Base-by-base conservation (phyloP, 129 eudicot genomes). In the Escallonia herrerae region DNA sequence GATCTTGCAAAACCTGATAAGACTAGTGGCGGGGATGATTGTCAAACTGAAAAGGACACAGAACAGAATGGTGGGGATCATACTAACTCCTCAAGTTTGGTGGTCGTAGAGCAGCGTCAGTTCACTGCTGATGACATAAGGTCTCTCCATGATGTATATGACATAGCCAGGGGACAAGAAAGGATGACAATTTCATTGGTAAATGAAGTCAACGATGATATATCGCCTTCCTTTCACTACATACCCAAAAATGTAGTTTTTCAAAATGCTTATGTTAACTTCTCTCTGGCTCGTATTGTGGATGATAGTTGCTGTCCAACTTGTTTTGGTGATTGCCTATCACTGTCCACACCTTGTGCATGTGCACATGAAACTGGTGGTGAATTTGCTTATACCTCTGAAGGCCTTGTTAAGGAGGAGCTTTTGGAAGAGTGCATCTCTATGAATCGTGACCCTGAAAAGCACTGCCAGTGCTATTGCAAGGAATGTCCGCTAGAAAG, bases 401-500 rank as follows among this genome's bases (percentile, higher is more conserved):
- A 93, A 3, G 99, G 99, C 11, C 83, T 93, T 63, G 91, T 84
- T 3, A 89, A 78, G 64, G 95, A 86, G 80, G 89, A 72, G 47
- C 72, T 88, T 75, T 59, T 93, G 63, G 79, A 82, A 3, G 91
- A 79, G 73, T 85, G 87, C 58, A 73, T 93, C 63, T 85, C 95
- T 63, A 83, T 83, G 95, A 86, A 81, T 51, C 89, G 87, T 9
- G 83, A 86, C 54, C 96, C 91, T 9, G 80, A 86, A 68, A 86
- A 84, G 63, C 87, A 86, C 39, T 58, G 78, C 63, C 72, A 79
- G 62, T 77, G 76, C 66, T 85, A 83, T 68, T 91, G 98, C 66
- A 79, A 81, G 77, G 96, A 87, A 68, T 91, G 98, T 67, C 98
- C 98, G 6, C 59, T 85, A 50, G 96, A 91, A 76, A 79, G 91